Evolutionary conservation across 345 rosid species (phyloP).

Genomic region (Gossypium longicalyx): DNA sequence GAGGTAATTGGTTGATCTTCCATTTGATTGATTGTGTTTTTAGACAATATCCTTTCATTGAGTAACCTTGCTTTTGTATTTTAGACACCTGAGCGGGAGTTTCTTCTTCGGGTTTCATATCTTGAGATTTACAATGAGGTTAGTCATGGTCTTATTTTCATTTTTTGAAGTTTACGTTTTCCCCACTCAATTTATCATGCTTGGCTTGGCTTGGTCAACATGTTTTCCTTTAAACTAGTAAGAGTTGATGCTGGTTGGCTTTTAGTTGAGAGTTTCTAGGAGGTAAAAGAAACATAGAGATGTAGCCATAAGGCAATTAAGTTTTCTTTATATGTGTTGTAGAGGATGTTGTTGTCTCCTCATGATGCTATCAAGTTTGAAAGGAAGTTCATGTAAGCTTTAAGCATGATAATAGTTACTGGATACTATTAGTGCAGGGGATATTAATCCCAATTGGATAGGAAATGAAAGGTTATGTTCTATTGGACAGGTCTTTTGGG

Average conservation of each 20-base stretch:
- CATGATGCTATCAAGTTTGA: background rate
- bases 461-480: too few species aligned
- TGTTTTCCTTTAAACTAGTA: background rate
- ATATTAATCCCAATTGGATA: too few species aligned
- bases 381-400: background rate
- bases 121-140: conserved; percentile 97
- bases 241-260: conserved; percentile 3
- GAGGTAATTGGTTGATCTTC: conserved; percentile 47
- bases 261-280: conserved; percentile 1
- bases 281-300: background rate
- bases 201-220: background rate
- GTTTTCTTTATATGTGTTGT: background rate
- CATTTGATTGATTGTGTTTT: background rate
- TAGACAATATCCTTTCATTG: background rate
- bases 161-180: background rate
- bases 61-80: conserved; percentile 23
- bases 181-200: background rate
- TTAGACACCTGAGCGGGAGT: conserved; percentile 88
- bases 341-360: background rate
- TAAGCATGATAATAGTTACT: background rate
- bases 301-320: background rate
- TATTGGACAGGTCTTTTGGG: too few species aligned
- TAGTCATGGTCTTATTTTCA: conserved; percentile 17
- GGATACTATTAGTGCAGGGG: background rate
- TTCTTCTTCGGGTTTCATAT: conserved; percentile 96